These are phyloP conservation scores for Cenchrus fungigraminus DNA, from an alignment of 176 grass and related monocot species.

Conservation along the genomic window DNA sequence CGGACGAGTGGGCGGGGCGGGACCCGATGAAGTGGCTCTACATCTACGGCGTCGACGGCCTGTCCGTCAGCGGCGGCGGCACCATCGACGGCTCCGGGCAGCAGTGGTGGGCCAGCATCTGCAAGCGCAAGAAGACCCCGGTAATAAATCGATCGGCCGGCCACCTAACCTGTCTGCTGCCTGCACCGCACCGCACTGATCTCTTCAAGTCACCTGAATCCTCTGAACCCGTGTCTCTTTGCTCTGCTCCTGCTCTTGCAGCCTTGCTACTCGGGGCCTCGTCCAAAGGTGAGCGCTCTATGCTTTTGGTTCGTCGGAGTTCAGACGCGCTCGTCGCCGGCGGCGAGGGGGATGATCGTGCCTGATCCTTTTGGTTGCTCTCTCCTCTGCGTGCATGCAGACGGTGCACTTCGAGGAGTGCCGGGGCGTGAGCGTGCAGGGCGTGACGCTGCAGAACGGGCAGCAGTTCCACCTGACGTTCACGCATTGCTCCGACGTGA, in stretches of 20 bases:
- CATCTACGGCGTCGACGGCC: constrained; percentile 56
- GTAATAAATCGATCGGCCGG: not conserved
- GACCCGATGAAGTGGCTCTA: constrained; percentile 74
- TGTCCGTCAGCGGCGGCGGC: constrained; percentile 68
- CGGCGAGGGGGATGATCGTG: not conserved
- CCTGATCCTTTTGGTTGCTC: too few species aligned
- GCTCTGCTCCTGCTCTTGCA: constrained; percentile 28
- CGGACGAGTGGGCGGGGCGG: constrained; percentile 53
- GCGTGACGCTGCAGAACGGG: constrained; percentile 66
- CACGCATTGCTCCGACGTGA: constrained; percentile 62
- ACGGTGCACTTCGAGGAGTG: constrained; percentile 74
- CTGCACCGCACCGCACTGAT: not conserved
- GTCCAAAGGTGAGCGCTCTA: constrained; percentile 52
- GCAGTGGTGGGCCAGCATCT: constrained; percentile 81
- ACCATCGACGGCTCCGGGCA: constrained; percentile 74
- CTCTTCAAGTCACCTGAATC: not conserved
- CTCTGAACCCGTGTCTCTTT: not conserved
- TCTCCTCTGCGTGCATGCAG: constrained; percentile 26
- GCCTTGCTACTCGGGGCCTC: constrained; percentile 52
- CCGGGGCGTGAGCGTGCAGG: constrained; percentile 54
- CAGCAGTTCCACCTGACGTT: constrained; percentile 82
- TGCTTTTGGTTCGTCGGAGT: not conserved
- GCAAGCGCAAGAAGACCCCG: constrained; percentile 69
- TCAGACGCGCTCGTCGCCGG: not conserved
- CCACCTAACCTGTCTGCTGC: not conserved